These are phyloP conservation scores for Chalciporus pseudorubinellus DNA, from an alignment of 768 basidiomycete species.

Conservation along the genomic window DNA sequence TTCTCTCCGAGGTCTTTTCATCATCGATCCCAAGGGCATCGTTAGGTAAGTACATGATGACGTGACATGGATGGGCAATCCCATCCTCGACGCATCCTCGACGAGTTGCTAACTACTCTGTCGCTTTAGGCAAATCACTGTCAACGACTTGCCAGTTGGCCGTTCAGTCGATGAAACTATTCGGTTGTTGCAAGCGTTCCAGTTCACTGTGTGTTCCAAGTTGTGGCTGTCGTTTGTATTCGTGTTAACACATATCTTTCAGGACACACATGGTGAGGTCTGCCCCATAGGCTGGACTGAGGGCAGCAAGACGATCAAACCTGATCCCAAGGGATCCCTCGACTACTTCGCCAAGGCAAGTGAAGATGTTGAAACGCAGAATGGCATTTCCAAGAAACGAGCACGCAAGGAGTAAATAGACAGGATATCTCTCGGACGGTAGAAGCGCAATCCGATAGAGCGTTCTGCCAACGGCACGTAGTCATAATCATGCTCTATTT, in stretches of 20 bases:
- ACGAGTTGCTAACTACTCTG: not conserved
- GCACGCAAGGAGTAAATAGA: slow-evolving; percentile 46
- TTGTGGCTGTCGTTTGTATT: not conserved
- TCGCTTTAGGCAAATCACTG: slow-evolving; percentile 67
- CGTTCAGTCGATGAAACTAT: slow-evolving; percentile 92
- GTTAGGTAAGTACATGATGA: slow-evolving; percentile 46
- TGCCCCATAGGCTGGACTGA: slow-evolving; percentile 92
- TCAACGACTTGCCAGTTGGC: slow-evolving; percentile 94
- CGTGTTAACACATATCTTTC: not conserved
- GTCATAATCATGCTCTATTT: not conserved
- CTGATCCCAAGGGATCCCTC: slow-evolving; percentile 66
- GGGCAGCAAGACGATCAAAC: slow-evolving; percentile 78
- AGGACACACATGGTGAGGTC: slow-evolving; percentile 90
- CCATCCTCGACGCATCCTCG: no score
- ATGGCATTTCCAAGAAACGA: slow-evolving; percentile 54
- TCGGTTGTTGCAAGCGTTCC: slow-evolving; percentile 91
- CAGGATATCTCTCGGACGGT: not conserved
- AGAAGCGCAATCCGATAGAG: not conserved
- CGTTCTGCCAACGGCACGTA: not conserved
- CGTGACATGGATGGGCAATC: not conserved
- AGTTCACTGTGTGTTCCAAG: slow-evolving; percentile 62
- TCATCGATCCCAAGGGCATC: slow-evolving; percentile 82
- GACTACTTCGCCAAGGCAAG: slow-evolving; percentile 61
- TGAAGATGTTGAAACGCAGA: slow-evolving; percentile 32
- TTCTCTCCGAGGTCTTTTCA: slow-evolving; percentile 81